phyloP scores from a whole-genome alignment of 306 rosid species.

The Cicer yamashitae region DNA sequence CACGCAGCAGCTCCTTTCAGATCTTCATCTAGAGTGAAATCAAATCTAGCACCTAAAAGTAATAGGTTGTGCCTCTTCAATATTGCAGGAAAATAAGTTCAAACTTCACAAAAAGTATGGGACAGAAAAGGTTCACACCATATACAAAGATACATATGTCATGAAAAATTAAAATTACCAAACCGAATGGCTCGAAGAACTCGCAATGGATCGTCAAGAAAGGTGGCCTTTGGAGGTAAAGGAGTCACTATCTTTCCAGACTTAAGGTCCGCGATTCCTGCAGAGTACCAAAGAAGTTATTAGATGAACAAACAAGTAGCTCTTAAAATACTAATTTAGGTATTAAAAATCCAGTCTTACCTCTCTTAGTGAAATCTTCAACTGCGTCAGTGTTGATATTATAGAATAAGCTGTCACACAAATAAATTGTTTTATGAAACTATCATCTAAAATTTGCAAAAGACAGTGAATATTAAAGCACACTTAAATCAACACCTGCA shows the following conservation, averaged over 20 bases:
- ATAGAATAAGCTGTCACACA: slow-evolving; percentile 80
- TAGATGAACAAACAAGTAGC: slow-evolving; percentile 28
- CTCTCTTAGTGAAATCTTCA: slow-evolving; percentile 89
- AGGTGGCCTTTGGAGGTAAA: slow-evolving; percentile 79
- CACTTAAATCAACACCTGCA: background rate
- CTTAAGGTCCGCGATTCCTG: slow-evolving; percentile 82
- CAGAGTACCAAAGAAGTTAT: slow-evolving; percentile 34
- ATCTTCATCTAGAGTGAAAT: slow-evolving; percentile 74
- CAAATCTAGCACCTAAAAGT: slow-evolving; percentile 84
- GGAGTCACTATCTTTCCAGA: slow-evolving; percentile 93
- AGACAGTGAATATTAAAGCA: slow-evolving; percentile 5
- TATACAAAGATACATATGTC: background rate
- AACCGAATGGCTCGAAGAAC: slow-evolving; percentile 96
- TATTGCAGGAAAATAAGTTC: slow-evolving; percentile 29
- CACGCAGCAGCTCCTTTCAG: slow-evolving; percentile 86
- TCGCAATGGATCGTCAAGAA: slow-evolving; percentile 92
- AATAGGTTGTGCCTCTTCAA: slow-evolving; percentile 34
- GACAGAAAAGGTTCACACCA: slow-evolving; percentile 19
- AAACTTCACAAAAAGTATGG: background rate
- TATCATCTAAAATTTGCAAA: slow-evolving; percentile 25
- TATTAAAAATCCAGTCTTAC: slow-evolving; percentile 51
- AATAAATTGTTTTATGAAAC: slow-evolving; percentile 36
- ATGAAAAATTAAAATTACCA: slow-evolving; percentile 53
- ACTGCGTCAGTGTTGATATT: slow-evolving; percentile 77
- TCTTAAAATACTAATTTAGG: slow-evolving; percentile 35